Base-by-base conservation (phyloP, 1,139 yeast genomes). In the Geotrichum histeridarum region DNA sequence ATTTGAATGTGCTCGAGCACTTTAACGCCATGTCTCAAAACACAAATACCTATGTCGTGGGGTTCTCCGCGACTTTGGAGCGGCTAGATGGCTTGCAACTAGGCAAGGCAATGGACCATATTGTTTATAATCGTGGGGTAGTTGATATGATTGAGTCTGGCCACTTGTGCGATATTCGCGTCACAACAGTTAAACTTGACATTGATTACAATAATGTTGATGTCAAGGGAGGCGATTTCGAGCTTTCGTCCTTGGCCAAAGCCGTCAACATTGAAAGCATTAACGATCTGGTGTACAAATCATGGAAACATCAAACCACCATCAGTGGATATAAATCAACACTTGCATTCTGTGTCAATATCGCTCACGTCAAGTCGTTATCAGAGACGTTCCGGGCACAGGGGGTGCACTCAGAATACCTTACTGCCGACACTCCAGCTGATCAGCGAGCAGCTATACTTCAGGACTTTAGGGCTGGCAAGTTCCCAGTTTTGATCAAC, bases 11-110 rank as follows among this genome's bases (percentile, higher is more conserved):
- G 1, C 69, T 89, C 53, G 67, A 73, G 4, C 77, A 86, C 53
- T 71, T 91, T 63, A 73, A 75, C 0, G 86, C 88, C 1, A 65
- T 64, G 18, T 64, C 67, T 1, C 67, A 73, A 0, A 75, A 81
- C 57, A 41, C 48, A 22, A 69, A 70, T 1, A 73, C 83, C 0
- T 77, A 82, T 8, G 81, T 89, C 0, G 74, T 89, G 17, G 98
- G 98, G 1, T 88, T 93, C 63, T 85, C 96, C 7, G 98, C 98
- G 0, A 91, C 99, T 0, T 66, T 84, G 59, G 75, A 65, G 60
- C 61, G 99, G 55, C 78, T 80, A 32, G 98, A 91, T 67, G 82
- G 81, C 1, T 71, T 76, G 51, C 76, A 84, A 0, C 70, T 93
- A 47, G 79, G 80, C 4, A 65, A 71, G 3, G 80, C 81, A 0